Conservation (phyloP, 2,329 filamentous ascomycete species). For the Gremmenia infestans region DNA sequence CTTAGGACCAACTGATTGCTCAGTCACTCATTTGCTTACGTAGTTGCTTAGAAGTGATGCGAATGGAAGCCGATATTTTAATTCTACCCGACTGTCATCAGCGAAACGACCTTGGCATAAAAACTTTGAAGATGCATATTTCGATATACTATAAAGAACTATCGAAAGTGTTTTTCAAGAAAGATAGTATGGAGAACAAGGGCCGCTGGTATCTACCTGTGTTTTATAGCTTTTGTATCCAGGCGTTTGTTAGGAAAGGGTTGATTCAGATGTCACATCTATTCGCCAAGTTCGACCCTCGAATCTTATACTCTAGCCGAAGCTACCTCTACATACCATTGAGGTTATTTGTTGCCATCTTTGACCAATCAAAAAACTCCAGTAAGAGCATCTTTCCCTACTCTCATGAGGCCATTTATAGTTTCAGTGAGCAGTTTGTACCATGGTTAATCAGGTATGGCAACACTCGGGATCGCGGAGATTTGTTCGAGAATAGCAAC, state of each 20-base stretch:
- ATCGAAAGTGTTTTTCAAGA: conserved; percentile 12
- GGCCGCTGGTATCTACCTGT: conserved; percentile 5
- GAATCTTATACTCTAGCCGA: background rate
- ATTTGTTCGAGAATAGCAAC: too few relatives aligned
- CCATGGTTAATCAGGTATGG: background rate
- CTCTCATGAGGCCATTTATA: background rate
- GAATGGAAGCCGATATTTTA: background rate
- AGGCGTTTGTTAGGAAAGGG: conserved; percentile 6
- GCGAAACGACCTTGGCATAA: conserved; percentile 8
- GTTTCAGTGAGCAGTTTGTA: background rate
- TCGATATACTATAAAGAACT: conserved; percentile 2
- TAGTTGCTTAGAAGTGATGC: conserved; percentile 12
- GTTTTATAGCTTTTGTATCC: conserved; percentile 15
- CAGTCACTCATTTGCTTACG: conserved; percentile 18
- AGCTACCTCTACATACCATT: background rate
- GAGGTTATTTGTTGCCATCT: background rate
- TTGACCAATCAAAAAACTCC: background rate
- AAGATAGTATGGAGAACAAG: conserved; percentile 6
- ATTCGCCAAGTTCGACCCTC: background rate
- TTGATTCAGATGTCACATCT: background rate
- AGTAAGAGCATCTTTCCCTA: background rate
- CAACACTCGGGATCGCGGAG: background rate
- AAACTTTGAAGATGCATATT: background rate
- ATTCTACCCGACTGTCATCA: background rate
- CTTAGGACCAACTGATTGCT: conserved; percentile 17